phyloP scores from a whole-genome alignment of 1,284 basidiomycete species.

The Ustilago lituana region DNA sequence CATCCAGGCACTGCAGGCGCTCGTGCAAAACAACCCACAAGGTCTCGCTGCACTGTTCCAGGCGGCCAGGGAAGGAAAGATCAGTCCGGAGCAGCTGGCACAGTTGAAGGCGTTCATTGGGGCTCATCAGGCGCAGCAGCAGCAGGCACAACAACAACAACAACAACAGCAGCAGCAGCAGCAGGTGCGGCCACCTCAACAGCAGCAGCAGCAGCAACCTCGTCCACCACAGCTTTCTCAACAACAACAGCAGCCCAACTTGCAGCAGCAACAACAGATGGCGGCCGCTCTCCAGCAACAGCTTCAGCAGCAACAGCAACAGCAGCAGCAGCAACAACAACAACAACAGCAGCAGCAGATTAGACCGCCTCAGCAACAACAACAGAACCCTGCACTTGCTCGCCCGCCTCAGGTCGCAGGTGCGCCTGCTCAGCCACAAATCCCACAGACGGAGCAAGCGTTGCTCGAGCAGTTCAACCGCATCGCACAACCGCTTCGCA shows the following conservation, averaged over 20 bases:
- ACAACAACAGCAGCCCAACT: conserved; percentile 11
- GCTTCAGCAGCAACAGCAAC: conserved; percentile 34
- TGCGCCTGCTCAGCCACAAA: conserved; percentile 26
- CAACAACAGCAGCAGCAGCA: conserved; percentile 18
- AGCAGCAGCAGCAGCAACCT: conserved; percentile 24
- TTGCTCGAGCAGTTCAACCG: conserved; percentile 59
- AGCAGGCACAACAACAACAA: conserved; percentile 23
- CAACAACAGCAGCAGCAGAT: conserved; percentile 20
- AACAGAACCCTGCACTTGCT: conserved; percentile 10
- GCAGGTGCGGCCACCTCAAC: conserved; percentile 15
- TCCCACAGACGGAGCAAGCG: conserved; percentile 53
- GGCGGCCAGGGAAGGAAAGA: conserved; percentile 56
- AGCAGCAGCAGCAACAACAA: conserved; percentile 25
- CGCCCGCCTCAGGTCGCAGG: conserved; percentile 20
- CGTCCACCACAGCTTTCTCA: conserved; percentile 25
- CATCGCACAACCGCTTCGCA: conserved; percentile 51
- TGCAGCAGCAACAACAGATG: conserved; percentile 18
- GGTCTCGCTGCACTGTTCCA: conserved; percentile 54
- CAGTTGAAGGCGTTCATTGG: conserved; percentile 52
- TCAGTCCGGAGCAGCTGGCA: conserved; percentile 56
- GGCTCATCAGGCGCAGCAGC: conserved; percentile 41
- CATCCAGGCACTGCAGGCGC: conserved; percentile 49
- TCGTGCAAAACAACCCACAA: conserved; percentile 59
- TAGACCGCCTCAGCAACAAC: conserved; percentile 21
- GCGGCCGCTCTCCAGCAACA: conserved; percentile 17